A percentile compares a stretch with the other conserved stretches of the same genome.
Evolutionary conservation across 2,329 filamentous ascomycete genomes (phyloP).

Genomic region (Alternaria brassicae): DNA sequence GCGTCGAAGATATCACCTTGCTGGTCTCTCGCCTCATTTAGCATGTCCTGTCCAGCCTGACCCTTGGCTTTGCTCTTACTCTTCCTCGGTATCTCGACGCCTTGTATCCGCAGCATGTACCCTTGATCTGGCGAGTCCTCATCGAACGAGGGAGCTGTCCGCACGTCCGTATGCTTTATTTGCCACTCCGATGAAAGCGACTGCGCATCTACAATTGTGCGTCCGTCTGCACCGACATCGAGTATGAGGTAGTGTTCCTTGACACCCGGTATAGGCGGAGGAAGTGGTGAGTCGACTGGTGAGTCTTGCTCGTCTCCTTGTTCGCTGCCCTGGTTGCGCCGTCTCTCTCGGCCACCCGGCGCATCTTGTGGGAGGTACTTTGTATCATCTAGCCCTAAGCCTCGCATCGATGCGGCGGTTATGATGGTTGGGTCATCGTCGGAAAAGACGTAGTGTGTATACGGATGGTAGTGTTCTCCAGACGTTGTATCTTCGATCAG

Average conservation of each 20-base stretch:
- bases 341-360: conserved; percentile 29
- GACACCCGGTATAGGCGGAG: conserved; percentile 55
- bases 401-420: conserved; percentile 67
- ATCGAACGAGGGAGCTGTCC: conserved; percentile 69
- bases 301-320: conserved; percentile 35
- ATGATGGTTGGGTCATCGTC: conserved; percentile 86
- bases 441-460: conserved; percentile 88
- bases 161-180: conserved; percentile 61
- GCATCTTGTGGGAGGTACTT: conserved; percentile 45
- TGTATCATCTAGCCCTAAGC: conserved; percentile 58
- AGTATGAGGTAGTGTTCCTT: conserved; percentile 65
- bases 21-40: conserved; percentile 41
- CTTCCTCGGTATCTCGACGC: conserved; percentile 51
- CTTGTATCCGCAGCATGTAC: conserved; percentile 70
- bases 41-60: conserved; percentile 34
- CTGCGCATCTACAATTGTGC: conserved; percentile 69
- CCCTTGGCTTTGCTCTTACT: conserved; percentile 43
- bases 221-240: conserved; percentile 58
- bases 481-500: conserved; percentile 79
- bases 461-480: conserved; percentile 79
- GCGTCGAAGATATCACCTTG: conserved; percentile 47
- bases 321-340: conserved; percentile 23
- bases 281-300: conserved; percentile 52
- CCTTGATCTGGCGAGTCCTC: conserved; percentile 53
- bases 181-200: conserved; percentile 80